Percentiles rank a stretch among this genome's conserved stretches.
These are phyloP conservation scores for Barnettozyma botsteinii DNA, from an alignment of 805 yeast species.

Conservation along the genomic window DNA sequence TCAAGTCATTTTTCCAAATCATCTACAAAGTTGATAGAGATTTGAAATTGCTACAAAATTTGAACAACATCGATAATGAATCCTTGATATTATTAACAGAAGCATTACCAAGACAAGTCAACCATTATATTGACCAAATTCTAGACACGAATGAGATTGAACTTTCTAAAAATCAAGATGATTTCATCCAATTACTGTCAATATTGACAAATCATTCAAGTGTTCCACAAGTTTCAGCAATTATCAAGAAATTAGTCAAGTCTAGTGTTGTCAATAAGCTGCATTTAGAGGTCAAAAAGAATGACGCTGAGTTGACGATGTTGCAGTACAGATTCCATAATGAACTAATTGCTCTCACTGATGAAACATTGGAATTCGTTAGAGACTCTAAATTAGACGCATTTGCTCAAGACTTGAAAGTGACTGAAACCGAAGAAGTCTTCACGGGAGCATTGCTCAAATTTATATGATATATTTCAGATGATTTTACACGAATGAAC, in stretches of 20 bases:
- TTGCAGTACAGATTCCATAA: constrained; percentile 8
- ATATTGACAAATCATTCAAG: not conserved
- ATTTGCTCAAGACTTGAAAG: not conserved
- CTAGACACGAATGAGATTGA: not conserved
- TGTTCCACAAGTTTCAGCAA: not conserved
- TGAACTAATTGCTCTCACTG: constrained; percentile 1
- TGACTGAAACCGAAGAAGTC: constrained; percentile 1
- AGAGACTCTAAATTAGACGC: not conserved
- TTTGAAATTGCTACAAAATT: not conserved
- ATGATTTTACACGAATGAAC: not conserved
- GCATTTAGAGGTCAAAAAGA: not conserved
- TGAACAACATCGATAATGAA: not conserved
- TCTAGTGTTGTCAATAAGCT: constrained; percentile 6
- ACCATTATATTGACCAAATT: not conserved
- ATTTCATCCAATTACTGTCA: not conserved
- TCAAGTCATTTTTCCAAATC: constrained; percentile 9
- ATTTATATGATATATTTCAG: not conserved
- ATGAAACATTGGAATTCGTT: not conserved
- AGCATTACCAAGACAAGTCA: constrained; percentile 5
- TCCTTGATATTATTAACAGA: constrained; percentile 1
- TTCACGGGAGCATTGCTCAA: not conserved
- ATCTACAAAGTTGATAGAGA: constrained; percentile 6
- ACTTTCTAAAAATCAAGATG: constrained; percentile 3
- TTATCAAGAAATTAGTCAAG: constrained; percentile 4
- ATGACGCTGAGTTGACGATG: constrained; percentile 2